Percentiles rank a stretch among this genome's conserved stretches.
Conservation (phyloP, 2,329 filamentous ascomycete species). For the Aspergillus melleus region DNA sequence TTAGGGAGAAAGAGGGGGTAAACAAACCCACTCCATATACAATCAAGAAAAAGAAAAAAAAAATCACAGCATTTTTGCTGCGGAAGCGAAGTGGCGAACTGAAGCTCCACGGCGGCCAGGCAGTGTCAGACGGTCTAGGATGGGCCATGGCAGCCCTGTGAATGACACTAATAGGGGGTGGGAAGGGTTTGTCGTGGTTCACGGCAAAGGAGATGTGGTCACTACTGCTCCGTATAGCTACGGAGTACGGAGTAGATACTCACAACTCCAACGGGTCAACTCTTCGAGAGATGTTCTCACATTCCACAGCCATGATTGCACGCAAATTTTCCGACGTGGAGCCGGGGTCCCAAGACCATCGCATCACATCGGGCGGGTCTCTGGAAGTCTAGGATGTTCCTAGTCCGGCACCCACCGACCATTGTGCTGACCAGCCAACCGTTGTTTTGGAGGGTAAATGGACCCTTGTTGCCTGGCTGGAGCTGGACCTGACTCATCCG, state of each 20-base stretch:
- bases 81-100: conserved; percentile 4
- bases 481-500: conserved; percentile 16
- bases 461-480: conserved; percentile 20
- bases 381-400: conserved; percentile 18
- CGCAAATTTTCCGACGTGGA: conserved; percentile 30
- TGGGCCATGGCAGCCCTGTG: conserved; percentile 8
- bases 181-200: conserved; percentile 1
- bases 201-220: not conserved
- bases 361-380: conserved; percentile 22
- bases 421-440: conserved; percentile 20
- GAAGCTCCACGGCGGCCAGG: conserved; percentile 12
- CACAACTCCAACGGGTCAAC: not conserved
- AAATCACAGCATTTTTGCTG: not conserved
- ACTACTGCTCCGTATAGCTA: not conserved
- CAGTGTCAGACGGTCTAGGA: conserved; percentile 5
- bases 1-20: not conserved
- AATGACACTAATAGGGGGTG: conserved; percentile 3
- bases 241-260: not conserved
- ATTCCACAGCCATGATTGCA: conserved; percentile 11
- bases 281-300: conserved; percentile 1
- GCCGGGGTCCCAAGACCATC: conserved; percentile 20
- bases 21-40: not conserved
- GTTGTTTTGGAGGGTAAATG: conserved; percentile 17
- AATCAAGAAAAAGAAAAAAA: conserved; percentile 1
- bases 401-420: conserved; percentile 21